phyloP scores from a whole-genome alignment of 345 rosid genomes.

The Boechera divaricarpa region DNA sequence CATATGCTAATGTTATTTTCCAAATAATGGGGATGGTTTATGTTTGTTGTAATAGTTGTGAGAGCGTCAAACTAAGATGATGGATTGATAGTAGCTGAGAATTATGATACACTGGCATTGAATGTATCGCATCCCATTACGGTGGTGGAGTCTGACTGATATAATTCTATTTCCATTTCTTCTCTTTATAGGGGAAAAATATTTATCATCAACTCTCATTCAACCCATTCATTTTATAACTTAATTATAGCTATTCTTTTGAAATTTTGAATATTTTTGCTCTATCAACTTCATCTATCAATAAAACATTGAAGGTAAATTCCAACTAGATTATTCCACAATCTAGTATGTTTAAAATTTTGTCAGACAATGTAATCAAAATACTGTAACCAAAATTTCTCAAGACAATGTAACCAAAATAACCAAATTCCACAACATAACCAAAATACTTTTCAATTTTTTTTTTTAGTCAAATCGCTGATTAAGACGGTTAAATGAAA shows the following conservation, averaged over 20 bases:
- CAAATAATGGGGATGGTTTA: background rate
- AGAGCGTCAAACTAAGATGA: background rate
- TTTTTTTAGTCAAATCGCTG: background rate
- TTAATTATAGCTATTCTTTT: no score
- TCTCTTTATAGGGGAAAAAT: background rate
- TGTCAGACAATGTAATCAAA: no score
- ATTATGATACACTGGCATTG: background rate
- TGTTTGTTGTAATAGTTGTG: background rate
- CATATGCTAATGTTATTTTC: no score
- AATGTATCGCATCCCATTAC: conserved; percentile 3
- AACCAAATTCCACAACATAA: no score
- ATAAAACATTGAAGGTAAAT: background rate
- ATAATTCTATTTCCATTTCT: background rate
- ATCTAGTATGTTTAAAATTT: background rate
- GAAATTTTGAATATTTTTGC: no score
- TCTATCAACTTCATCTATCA: background rate
- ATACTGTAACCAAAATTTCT: no score
- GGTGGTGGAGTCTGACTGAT: background rate
- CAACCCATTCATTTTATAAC: background rate
- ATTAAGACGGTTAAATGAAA: background rate
- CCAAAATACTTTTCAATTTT: no score
- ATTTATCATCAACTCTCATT: background rate
- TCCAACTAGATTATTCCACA: background rate
- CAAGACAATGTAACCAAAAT: no score
- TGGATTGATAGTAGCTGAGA: background rate